Evolutionary conservation across 1,284 basidiomycete genomes (phyloP).

Genomic region (Megacollybia platyphylla): DNA sequence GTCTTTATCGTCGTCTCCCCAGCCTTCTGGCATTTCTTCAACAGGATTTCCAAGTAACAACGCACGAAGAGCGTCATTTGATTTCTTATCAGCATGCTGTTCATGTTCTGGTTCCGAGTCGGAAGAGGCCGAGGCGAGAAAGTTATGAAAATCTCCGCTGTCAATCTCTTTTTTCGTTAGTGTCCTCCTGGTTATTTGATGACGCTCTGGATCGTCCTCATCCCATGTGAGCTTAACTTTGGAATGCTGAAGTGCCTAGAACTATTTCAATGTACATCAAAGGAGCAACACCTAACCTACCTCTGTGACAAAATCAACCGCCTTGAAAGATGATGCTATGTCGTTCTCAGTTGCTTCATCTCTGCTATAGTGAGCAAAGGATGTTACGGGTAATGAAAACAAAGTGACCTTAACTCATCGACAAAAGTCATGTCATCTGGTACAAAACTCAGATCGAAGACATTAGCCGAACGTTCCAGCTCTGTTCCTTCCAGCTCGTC

Average conservation of each 20-base stretch:
- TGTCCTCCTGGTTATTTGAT: constrained; percentile 65
- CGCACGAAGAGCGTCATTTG: constrained; percentile 56
- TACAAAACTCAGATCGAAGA: constrained; percentile 91
- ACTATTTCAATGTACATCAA: not conserved
- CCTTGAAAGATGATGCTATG: constrained; percentile 52
- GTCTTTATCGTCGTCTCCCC: constrained; percentile 17
- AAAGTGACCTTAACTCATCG: constrained; percentile 54
- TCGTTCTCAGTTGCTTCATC: constrained; percentile 74
- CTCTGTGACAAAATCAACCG: constrained; percentile 89
- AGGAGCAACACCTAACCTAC: constrained; percentile 30
- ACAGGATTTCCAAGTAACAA: constrained; percentile 50
- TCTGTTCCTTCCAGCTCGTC: constrained; percentile 90
- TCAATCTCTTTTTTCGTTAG: constrained; percentile 80
- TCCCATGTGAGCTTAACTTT: constrained; percentile 99
- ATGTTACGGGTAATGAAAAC: constrained; percentile 2
- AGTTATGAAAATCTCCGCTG: constrained; percentile 78
- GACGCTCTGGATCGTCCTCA: constrained; percentile 89
- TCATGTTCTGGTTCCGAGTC: constrained; percentile 31
- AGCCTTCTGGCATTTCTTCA: constrained; percentile 1
- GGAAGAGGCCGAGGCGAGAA: constrained; percentile 67
- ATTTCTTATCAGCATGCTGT: constrained; percentile 24
- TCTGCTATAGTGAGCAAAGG: constrained; percentile 22
- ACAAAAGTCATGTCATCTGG: constrained; percentile 90
- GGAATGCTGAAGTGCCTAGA: constrained; percentile 90
- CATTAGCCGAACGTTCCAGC: constrained; percentile 92